These are phyloP conservation scores for Aegilops umbellulata DNA, from an alignment of 176 grass and related monocot genomes.

Conservation along the genomic window DNA sequence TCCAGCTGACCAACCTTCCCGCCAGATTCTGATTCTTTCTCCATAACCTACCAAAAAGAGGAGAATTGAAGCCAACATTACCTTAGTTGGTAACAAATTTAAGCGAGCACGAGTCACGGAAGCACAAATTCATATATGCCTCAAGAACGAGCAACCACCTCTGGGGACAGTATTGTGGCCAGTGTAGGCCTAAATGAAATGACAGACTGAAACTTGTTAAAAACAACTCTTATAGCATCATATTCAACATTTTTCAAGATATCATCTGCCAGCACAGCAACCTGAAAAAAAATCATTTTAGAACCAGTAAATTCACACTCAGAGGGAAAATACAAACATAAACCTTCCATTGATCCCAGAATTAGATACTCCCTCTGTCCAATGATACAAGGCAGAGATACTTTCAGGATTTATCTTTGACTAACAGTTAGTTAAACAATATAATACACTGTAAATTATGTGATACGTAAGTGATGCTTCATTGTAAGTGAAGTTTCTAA, in stretches of 20 bases:
- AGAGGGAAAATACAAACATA: not conserved
- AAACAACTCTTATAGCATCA: constrained; percentile 84
- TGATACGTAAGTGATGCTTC: not conserved
- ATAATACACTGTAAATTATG: not conserved
- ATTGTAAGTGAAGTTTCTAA: not conserved
- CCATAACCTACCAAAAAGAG: constrained; percentile 43
- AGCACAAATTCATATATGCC: constrained; percentile 13
- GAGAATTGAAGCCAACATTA: not conserved
- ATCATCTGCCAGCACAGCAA: constrained; percentile 89
- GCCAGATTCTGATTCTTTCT: constrained; percentile 81
- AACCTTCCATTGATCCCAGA: not conserved
- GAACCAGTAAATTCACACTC: not conserved
- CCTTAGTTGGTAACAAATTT: not conserved
- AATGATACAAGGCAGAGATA: not conserved
- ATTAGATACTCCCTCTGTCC: not conserved
- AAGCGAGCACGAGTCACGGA: not conserved
- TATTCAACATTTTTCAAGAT: constrained; percentile 95
- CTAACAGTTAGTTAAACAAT: not conserved
- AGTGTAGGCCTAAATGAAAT: constrained; percentile 84
- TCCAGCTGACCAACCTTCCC: constrained; percentile 76
- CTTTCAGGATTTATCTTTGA: constrained; percentile 1
- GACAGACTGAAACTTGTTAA: constrained; percentile 90
- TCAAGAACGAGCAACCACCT: constrained; percentile 42
- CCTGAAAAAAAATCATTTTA: constrained; percentile 43
- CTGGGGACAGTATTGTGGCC: constrained; percentile 82